Percentiles rank a stretch among this genome's conserved stretches.
Evolutionary conservation across 345 rosid genomes (phyloP).

Genomic region (Heritiera fomes): DNA sequence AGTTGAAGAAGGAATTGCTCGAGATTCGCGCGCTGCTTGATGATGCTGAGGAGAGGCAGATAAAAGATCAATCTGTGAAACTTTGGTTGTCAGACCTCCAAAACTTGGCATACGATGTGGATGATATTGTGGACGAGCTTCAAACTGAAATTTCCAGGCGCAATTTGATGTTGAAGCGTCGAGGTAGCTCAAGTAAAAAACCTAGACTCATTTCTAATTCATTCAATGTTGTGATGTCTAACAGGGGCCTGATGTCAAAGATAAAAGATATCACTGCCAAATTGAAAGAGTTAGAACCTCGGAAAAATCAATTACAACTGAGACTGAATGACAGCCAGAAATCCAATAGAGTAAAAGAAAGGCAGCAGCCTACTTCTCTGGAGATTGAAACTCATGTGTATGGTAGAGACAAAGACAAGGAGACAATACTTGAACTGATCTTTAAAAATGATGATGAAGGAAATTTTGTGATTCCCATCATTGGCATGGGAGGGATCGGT

Average conservation of each 20-base stretch:
- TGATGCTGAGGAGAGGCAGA: constrained; percentile 31
- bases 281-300: neutral
- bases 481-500: neutral
- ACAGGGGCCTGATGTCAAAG: neutral
- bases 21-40: too few relatives aligned
- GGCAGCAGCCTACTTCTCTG: neutral
- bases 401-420: neutral
- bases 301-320: neutral
- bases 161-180: neutral
- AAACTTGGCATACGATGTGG: constrained; percentile 26
- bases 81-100: constrained; percentile 17
- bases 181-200: neutral
- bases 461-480: neutral
- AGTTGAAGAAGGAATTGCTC: neutral
- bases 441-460: neutral
- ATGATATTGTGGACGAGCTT: constrained; percentile 36
- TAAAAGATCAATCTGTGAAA: neutral
- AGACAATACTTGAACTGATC: neutral
- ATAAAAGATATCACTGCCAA: neutral
- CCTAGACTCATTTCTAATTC: too few relatives aligned
- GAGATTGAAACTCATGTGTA: neutral
- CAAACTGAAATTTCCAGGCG: neutral
- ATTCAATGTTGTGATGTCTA: neutral
- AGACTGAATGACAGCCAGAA: neutral
- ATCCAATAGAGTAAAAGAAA: neutral